Percentiles rank a stretch among this genome's conserved stretches.
These are phyloP conservation scores for Puccinia horiana DNA, from an alignment of 1,284 basidiomycete genomes.

Conservation along the genomic window DNA sequence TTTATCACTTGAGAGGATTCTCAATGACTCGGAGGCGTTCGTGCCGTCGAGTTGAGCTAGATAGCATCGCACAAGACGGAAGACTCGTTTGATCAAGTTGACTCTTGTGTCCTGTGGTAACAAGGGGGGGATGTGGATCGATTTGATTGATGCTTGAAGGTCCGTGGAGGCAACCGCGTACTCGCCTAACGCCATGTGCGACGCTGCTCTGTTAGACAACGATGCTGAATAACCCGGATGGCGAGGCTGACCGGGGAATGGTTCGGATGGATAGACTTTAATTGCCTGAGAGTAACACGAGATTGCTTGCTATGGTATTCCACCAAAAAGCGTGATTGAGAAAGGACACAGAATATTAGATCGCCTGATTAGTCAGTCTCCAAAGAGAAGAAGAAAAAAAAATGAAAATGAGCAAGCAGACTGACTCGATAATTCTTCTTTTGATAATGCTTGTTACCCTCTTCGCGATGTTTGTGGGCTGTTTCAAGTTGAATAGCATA, in stretches of 20 bases:
- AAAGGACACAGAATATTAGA: not conserved
- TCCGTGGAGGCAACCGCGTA: not conserved
- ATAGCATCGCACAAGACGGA: slow-evolving; percentile 21
- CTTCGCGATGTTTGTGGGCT: slow-evolving; percentile 9
- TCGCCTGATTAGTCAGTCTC: not conserved
- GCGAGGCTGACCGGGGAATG: not conserved
- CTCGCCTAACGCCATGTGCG: slow-evolving; percentile 25
- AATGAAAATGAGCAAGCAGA: not conserved
- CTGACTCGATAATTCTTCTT: slow-evolving; percentile 8
- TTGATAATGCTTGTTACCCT: slow-evolving; percentile 1
- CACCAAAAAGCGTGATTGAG: not conserved
- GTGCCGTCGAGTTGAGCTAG: slow-evolving; percentile 20
- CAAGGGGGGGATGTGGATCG: slow-evolving; percentile 3
- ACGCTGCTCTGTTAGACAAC: slow-evolving; percentile 26
- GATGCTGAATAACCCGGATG: slow-evolving; percentile 22
- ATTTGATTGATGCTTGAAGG: slow-evolving; percentile 13
- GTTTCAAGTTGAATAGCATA: slow-evolving; percentile 8
- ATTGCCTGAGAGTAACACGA: slow-evolving; percentile 3
- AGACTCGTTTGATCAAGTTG: slow-evolving; percentile 17
- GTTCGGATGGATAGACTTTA: not conserved
- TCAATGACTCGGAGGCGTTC: not conserved
- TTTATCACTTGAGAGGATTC: not conserved
- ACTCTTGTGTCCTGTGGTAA: not conserved
- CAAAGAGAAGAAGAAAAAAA: not conserved
- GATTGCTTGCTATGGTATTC: not conserved